Evolutionary conservation across 2,329 filamentous ascomycete species (phyloP), one percentile per base, ranked within the genome.

Genomic region (Sphaerulina populicola): DNA sequence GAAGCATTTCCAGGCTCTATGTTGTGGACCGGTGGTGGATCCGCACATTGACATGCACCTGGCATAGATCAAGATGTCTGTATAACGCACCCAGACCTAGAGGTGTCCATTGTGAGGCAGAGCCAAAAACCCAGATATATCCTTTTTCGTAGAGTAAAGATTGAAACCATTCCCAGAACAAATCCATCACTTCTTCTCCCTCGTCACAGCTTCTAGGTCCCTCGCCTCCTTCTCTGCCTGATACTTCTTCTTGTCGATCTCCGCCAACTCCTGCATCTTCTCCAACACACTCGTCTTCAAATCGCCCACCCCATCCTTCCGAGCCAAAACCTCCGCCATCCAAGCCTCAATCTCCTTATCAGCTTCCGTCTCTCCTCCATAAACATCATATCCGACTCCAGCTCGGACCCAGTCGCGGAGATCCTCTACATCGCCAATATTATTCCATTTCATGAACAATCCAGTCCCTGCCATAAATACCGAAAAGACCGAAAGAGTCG

Each of bases 401-500:
- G 57, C 77, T 71, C 68, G 62, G 9, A 74, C 83, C 69, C 77
- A 81, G 77, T 70, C 80, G 47, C 41, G 74, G 76, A 64, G 81
- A 81, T 76, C 74, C 49, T 68, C 68, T 35, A 74, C 35, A 30
- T 70, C 71, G 27, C 68, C 70, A 33, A 97, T 79, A 66, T 96
- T 85, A 54, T 93, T 80, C 0, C 80, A 82, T 77, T 85, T 94
- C 55, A 87, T 74, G 9, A 83, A 68, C 0, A 85, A 88, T 3
- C 91, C 93, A 0, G 80, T 76, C 7, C 78, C 70, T 77, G 94
- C 81, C 67, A 95, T 81, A 0, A 77, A 83, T 44, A 93, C 79
- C 60, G 83, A 86, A 30, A 82, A 64, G 10, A 93, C 87, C 62
- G 95, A 95, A 60, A 96, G 77, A 0, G 90, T 95, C 0, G 91